Percentiles rank a stretch among this genome's conserved stretches.
Evolutionary conservation across 148 eudicot genomes (phyloP).

Genomic region (Talinum fruticosum): DNA sequence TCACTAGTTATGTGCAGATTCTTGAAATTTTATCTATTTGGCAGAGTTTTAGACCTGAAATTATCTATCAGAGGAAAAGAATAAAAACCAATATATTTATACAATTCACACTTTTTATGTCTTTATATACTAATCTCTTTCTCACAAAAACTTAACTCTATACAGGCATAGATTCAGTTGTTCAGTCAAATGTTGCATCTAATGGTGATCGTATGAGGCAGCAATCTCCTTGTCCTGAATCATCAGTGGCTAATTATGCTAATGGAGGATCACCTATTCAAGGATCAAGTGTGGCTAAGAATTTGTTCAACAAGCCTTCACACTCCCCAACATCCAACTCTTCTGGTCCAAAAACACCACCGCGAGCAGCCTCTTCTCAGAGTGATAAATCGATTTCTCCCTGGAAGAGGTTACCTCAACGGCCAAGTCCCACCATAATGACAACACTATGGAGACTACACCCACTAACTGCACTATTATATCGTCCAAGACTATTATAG

Average conservation of each 20-base stretch:
- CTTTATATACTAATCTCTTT: neutral
- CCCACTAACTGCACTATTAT: slow-evolving; percentile 67
- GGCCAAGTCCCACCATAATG: slow-evolving; percentile 39
- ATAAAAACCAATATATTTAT: neutral
- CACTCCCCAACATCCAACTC: slow-evolving; percentile 49
- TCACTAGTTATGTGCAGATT: neutral
- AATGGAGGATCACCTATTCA: slow-evolving; percentile 33
- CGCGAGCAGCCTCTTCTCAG: slow-evolving; percentile 56
- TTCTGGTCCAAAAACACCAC: slow-evolving; percentile 66
- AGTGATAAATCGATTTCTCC: slow-evolving; percentile 61
- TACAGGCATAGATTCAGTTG: slow-evolving; percentile 34
- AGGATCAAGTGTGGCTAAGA: slow-evolving; percentile 65
- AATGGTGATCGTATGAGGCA: slow-evolving; percentile 22
- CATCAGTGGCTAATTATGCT: slow-evolving; percentile 24
- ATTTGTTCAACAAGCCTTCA: slow-evolving; percentile 50
- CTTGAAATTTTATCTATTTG: neutral
- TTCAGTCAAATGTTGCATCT: slow-evolving; percentile 27
- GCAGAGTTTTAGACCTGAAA: neutral
- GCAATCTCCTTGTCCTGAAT: slow-evolving; percentile 29
- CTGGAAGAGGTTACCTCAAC: slow-evolving; percentile 52
- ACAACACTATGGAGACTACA: slow-evolving; percentile 41
- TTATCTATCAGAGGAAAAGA: neutral
- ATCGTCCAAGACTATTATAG: slow-evolving; percentile 66
- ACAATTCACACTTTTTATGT: too few species aligned
- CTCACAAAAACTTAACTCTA: slow-evolving; percentile 11